These are phyloP conservation scores for Calonectria pauciramosa DNA, from an alignment of 2,329 filamentous ascomycete genomes.

Conservation along the genomic window DNA sequence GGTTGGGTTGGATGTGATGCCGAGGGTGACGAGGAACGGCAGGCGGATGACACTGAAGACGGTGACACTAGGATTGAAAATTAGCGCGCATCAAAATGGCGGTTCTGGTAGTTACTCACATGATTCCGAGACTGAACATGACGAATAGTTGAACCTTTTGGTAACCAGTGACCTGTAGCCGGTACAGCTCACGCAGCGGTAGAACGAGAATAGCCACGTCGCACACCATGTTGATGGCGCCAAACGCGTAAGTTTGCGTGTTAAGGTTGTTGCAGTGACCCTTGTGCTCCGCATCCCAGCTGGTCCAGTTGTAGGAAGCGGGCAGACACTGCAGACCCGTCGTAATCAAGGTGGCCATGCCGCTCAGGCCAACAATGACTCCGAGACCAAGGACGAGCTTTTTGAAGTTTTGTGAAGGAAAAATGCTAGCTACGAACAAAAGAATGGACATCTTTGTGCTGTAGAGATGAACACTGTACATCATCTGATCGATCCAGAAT, in stretches of 20 bases:
- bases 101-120: neutral
- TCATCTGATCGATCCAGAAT: conserved; percentile 40
- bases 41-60: conserved; percentile 5
- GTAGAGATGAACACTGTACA: conserved; percentile 40
- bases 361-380: neutral
- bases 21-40: neutral
- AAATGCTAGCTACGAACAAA: conserved; percentile 33
- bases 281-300: conserved; percentile 33
- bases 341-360: conserved; percentile 28
- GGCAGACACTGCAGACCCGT: conserved; percentile 35
- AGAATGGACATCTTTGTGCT: conserved; percentile 39
- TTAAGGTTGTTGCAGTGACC: conserved; percentile 37
- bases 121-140: conserved; percentile 7
- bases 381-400: neutral
- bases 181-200: neutral
- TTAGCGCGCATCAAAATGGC: neutral
- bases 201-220: neutral
- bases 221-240: neutral
- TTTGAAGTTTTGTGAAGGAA: conserved; percentile 11
- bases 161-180: neutral
- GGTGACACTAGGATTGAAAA: neutral
- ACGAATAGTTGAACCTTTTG: neutral
- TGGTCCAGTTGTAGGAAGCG: conserved; percentile 32
- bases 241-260: conserved; percentile 37
- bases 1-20: neutral